A percentile compares a stretch with the other conserved stretches of the same genome.
phyloP scores from a whole-genome alignment of 768 basidiomycete genomes.

The Hebeloma cylindrosporum region DNA sequence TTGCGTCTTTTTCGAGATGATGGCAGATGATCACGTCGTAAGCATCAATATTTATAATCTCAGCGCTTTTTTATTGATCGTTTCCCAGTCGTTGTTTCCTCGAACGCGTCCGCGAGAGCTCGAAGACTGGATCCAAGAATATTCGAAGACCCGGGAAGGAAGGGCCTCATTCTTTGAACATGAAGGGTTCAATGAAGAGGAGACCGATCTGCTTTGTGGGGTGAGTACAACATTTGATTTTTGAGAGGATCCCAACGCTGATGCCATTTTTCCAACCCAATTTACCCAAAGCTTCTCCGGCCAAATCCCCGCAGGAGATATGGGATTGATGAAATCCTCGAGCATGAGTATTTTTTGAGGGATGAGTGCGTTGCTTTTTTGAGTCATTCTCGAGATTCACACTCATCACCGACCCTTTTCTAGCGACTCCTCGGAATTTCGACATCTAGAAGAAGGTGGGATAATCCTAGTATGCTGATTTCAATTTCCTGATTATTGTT shows the following conservation, averaged over 20 bases:
- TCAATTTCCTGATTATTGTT: neutral
- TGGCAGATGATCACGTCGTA: neutral
- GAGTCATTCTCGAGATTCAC: too few species aligned
- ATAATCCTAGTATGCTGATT: neutral
- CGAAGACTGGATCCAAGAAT: too few species aligned
- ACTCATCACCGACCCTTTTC: neutral
- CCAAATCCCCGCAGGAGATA: neutral
- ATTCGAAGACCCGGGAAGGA: too few species aligned
- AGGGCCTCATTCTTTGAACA: neutral
- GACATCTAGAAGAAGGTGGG: neutral
- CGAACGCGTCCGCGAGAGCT: too few species aligned
- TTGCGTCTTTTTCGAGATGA: neutral
- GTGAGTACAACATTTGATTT: conserved; percentile 2
- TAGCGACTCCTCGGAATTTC: conserved; percentile 3
- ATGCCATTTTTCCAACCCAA: neutral
- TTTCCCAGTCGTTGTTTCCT: too few species aligned
- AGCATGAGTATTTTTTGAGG: neutral
- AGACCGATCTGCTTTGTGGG: neutral
- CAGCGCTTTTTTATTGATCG: neutral
- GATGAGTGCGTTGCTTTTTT: neutral
- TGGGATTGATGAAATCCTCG: neutral
- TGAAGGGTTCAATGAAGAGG: conserved; percentile 1
- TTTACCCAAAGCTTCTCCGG: conserved; percentile 5
- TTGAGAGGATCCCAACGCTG: too few species aligned
- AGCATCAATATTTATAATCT: neutral